Evolutionary conservation across 2,329 filamentous ascomycete species (phyloP), one percentile per base, ranked within the genome.

Genomic region (Septoria petroselini): DNA sequence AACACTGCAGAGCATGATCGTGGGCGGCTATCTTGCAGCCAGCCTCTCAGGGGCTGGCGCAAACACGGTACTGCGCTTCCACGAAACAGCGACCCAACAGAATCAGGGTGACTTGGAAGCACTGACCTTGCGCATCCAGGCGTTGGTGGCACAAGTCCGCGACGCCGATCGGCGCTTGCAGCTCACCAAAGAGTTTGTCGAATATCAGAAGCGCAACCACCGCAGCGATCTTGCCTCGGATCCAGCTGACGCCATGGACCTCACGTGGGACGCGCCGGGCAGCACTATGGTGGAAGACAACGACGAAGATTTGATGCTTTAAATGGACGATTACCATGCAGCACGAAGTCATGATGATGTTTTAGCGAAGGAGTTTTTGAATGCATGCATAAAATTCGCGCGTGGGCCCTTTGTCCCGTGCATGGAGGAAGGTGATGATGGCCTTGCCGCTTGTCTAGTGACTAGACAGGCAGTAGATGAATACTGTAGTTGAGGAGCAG

Each of bases 141-240:
- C 62, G 7, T 70, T 85, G 4, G 71, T 76, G 15, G 68, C 72
- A 17, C 74, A 76, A 57, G 71, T 82, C 37, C 73, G 73, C 56
- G 73, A 78, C 51, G 76, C 74, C 12, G 80, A 83, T 54, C 72
- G 75, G 45, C 76, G 75, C 14, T 62, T 84, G 41, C 77, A 76
- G 34, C 64, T 85, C 34, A 78, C 73, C 48, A 79, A 76, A 58
- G 81, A 84, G 62, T 81, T 79, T 58, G 69, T 82, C 25, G 77
- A 81, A 35, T 71, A 72, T 42, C 52, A 76, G 43, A 76, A 74
- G 60, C 72, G 75, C 46, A 75, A 70, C 59, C 71, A 71, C 65
- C 69, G 71, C 44, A 57, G 55, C 18, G 65, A 63, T n/a, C 61
- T 61, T 7, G 65, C 65, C 30, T 59, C 57, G 9, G 67, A 68